Percentiles rank a stretch among this genome's conserved stretches.
phyloP scores from a whole-genome alignment of 2,329 filamentous ascomycete genomes.

The Hortaea sp. region DNA sequence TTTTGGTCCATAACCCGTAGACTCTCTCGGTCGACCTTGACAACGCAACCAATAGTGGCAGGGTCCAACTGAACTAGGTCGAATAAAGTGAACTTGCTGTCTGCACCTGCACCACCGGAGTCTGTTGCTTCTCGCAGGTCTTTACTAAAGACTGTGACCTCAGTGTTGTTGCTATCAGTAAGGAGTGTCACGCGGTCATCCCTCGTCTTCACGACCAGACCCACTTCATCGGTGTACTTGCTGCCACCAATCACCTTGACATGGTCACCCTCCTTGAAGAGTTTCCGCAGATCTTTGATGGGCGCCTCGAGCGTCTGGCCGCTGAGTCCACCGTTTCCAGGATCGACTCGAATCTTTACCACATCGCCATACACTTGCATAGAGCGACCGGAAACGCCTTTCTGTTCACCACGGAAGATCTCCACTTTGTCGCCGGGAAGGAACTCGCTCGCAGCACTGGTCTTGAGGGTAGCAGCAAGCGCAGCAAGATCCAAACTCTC shows the following conservation, averaged over 20 bases:
- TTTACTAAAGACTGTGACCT: slow-evolving; percentile 97
- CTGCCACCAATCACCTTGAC: slow-evolving; percentile 98
- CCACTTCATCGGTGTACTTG: slow-evolving; percentile 87
- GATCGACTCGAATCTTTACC: slow-evolving; percentile 70
- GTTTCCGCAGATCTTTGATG: slow-evolving; percentile 81
- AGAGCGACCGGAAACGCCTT: slow-evolving; percentile 76
- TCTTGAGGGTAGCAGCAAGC: slow-evolving; percentile 80
- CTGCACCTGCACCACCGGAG: slow-evolving; percentile 70
- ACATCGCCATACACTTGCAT: slow-evolving; percentile 84
- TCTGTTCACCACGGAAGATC: slow-evolving; percentile 91
- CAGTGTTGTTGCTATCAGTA: slow-evolving; percentile 83
- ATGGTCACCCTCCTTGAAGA: slow-evolving; percentile 87
- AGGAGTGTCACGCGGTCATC: slow-evolving; percentile 88
- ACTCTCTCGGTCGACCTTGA: slow-evolving; percentile 91
- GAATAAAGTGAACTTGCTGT: slow-evolving; percentile 85
- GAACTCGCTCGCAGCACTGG: slow-evolving; percentile 71
- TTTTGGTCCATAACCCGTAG: slow-evolving; percentile 85
- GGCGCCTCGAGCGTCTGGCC: slow-evolving; percentile 88
- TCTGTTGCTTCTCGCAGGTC: slow-evolving; percentile 90
- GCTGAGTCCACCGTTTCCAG: slow-evolving; percentile 59
- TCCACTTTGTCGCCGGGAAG: slow-evolving; percentile 93
- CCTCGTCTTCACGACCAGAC: slow-evolving; percentile 89
- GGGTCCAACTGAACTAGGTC: slow-evolving; percentile 91
- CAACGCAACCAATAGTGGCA: slow-evolving; percentile 82
- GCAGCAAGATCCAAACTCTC: slow-evolving; percentile 89